Conservation (phyloP, 441 rosid genomes). For the Biscutella auriculata region DNA sequence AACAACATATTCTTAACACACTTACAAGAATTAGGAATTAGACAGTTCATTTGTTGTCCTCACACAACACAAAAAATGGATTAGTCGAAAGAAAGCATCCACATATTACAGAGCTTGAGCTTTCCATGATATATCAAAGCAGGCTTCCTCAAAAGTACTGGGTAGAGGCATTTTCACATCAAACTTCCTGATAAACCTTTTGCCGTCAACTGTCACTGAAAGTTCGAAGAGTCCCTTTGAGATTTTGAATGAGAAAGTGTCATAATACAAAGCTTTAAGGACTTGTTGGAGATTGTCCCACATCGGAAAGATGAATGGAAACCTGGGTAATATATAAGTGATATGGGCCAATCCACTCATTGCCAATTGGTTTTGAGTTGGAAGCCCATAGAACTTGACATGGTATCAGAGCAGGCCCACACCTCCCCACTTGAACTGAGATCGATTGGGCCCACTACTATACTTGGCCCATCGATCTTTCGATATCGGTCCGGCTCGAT, state of each 20-base stretch:
- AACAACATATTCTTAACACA: not conserved
- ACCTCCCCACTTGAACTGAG: no score
- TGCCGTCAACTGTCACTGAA: not conserved
- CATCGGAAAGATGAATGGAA: no score
- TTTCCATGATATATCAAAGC: not conserved
- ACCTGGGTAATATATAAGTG: no score
- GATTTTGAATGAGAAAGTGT: not conserved
- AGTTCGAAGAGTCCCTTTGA: not conserved
- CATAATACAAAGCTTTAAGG: not conserved
- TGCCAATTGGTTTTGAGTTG: no score
- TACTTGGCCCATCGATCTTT: no score
- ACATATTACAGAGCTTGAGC: not conserved
- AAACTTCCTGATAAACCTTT: not conserved
- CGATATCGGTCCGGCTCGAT: no score
- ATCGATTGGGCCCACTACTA: no score
- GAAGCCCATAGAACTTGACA: no score
- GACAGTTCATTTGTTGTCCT: not conserved
- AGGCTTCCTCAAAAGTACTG: not conserved
- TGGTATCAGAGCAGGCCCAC: no score
- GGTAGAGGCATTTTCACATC: not conserved
- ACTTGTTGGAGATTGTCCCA: no score
- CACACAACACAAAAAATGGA: not conserved
- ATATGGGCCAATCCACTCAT: no score
- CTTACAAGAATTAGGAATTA: not conserved
- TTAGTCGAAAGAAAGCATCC: not conserved